phyloP scores from a whole-genome alignment of 345 rosid genomes.

The Arabis alpina region DNA sequence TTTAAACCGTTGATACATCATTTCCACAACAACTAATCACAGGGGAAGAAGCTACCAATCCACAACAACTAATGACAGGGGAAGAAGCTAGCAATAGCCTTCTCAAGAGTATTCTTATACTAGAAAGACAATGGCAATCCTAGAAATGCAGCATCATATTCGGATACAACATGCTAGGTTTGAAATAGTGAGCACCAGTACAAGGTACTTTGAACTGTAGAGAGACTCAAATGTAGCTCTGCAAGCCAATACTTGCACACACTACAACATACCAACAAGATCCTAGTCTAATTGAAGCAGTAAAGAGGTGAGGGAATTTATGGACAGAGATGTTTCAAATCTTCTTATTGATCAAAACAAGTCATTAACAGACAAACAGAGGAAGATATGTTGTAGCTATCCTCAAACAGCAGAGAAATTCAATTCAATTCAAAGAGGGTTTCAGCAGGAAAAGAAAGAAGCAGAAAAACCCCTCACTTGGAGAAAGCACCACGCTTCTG shows the following conservation, averaged over 20 bases:
- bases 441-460: conserved; percentile 7
- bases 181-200: conserved; percentile 14
- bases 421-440: background rate
- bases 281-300: background rate
- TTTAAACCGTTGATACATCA: background rate
- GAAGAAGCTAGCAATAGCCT: background rate
- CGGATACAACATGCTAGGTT: background rate
- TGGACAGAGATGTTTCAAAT: background rate
- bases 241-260: conserved; percentile 14
- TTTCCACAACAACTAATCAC: conserved; percentile 11
- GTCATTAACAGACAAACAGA: conserved; percentile 28
- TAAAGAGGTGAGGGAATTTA: background rate
- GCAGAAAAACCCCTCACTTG: conserved; percentile 23
- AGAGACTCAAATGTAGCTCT: background rate
- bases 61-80: conserved; percentile 1
- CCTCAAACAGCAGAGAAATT: conserved; percentile 28
- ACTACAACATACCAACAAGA: background rate
- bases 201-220: background rate
- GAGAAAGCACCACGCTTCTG: conserved; percentile 56
- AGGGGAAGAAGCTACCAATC: background rate
- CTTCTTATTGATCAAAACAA: conserved; percentile 7
- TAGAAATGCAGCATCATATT: no score
- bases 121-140: background rate
- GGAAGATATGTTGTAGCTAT: conserved; percentile 25
- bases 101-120: background rate